Conservation (phyloP, 75 land plant genomes). For the Gnetum montanum region DNA sequence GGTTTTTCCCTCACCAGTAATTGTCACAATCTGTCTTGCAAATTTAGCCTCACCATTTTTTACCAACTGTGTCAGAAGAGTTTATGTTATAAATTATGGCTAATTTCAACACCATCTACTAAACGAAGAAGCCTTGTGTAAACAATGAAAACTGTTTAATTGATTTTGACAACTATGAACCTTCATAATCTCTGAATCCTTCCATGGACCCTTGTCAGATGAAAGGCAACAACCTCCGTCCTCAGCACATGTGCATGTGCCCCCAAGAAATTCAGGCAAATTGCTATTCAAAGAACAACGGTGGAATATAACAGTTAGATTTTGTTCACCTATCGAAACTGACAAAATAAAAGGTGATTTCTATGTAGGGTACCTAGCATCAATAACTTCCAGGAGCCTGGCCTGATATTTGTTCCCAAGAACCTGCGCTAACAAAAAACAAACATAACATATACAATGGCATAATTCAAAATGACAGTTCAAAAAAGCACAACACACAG, state of each 20-base stretch:
- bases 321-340: no score
- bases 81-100: background rate
- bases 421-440: constrained; percentile 36
- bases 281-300: constrained; percentile 29
- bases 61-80: constrained; percentile 53
- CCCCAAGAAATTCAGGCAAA: constrained; percentile 80
- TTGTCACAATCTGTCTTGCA: constrained; percentile 12
- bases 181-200: constrained; percentile 62
- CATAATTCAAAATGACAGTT: no score
- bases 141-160: background rate
- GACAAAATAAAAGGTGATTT: background rate
- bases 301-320: background rate
- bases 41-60: constrained; percentile 56
- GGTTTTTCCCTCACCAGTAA: constrained; percentile 40
- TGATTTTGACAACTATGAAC: constrained; percentile 15
- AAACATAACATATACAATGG: no score
- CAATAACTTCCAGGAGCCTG: constrained; percentile 80
- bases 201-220: constrained; percentile 87
- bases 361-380: constrained; percentile 50
- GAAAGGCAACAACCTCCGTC: constrained; percentile 62
- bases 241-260: constrained; percentile 56
- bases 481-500: no score
- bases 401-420: constrained; percentile 79
- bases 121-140: no score
- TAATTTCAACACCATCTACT: background rate